phyloP scores from a whole-genome alignment of 2,329 filamentous ascomycete species.

The Fusarium scirpi region DNA sequence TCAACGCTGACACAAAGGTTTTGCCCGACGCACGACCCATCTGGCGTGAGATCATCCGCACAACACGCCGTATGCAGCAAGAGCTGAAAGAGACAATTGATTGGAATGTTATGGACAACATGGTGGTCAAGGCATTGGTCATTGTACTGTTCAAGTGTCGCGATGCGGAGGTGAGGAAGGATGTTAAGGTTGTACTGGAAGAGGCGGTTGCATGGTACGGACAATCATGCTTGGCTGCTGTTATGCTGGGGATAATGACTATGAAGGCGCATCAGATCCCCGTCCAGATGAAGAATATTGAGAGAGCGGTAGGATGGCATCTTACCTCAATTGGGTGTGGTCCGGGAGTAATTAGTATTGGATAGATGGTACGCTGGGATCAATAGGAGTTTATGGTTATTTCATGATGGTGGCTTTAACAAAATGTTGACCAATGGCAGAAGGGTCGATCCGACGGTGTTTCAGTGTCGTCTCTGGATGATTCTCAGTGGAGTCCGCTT shows the following conservation, averaged over 20 bases:
- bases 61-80: constrained; percentile 12
- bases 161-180: constrained; percentile 19
- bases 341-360: constrained; percentile 14
- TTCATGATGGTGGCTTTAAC: background rate
- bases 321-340: constrained; percentile 24
- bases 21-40: constrained; percentile 33
- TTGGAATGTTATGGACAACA: constrained; percentile 30
- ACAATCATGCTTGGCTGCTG: constrained; percentile 16
- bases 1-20: constrained; percentile 19
- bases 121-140: constrained; percentile 34
- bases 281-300: constrained; percentile 35
- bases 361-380: background rate
- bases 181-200: constrained; percentile 24
- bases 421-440: background rate
- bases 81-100: background rate
- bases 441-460: background rate
- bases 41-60: constrained; percentile 38
- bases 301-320: constrained; percentile 40
- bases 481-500: background rate
- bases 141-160: constrained; percentile 41
- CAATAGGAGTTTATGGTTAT: background rate
- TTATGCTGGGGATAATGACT: constrained; percentile 35
- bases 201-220: constrained; percentile 13
- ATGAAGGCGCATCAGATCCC: constrained; percentile 22
- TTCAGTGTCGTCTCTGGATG: background rate